Base-by-base conservation (phyloP, 345 rosid genomes). In the Linum usitatissimum region DNA sequence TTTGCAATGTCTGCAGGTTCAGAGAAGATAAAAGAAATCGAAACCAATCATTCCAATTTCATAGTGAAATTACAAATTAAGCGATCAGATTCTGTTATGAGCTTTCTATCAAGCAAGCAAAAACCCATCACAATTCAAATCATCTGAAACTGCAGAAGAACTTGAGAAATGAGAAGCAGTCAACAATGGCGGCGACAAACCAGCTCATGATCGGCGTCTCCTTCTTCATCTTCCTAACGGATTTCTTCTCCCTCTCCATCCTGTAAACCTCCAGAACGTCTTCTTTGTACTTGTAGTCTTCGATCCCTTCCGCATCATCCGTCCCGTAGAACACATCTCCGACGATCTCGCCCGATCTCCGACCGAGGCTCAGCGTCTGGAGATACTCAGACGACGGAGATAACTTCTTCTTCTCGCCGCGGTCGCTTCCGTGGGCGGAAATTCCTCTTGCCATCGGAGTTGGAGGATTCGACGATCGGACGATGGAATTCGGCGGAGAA, bases 241-340 rank as follows among this genome's bases (percentile, higher is more conserved):
- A 62, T 55, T 74, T 71, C 71, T 21, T 53, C 9, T 60, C 71
- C 6, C 21, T 30, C 57, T 60, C 74, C 48, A 67, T 68, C 54
- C 61, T 31, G 17, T 71, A 74, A 34, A n/a, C 6, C 70, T 60
- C 74, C 0, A 71, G 38, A 40, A 74, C 64, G 34, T 77, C 81
- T 55, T 71, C 81, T 30, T 66, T 71, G 40, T 55, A 34, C 18
- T 8, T 59, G 12, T 40, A 9, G 30, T 68, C 74, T 5, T 66
- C 23, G 4, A 53, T n/a, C 1, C 61, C 74, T 4, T 9, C 51
- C 14, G 60, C 18, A 69, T 78, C 78, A 55, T 61, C 71, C 0
- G 64, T 57, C 0, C 81, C 81, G 39, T 62, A 74, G 61, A 74
- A 66, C 21, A 66, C 39, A 53, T 77, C 71, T 28, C 39, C 65